Evolutionary conservation across 805 yeast species (phyloP).

Genomic region (Ogataea wickerhamii): DNA sequence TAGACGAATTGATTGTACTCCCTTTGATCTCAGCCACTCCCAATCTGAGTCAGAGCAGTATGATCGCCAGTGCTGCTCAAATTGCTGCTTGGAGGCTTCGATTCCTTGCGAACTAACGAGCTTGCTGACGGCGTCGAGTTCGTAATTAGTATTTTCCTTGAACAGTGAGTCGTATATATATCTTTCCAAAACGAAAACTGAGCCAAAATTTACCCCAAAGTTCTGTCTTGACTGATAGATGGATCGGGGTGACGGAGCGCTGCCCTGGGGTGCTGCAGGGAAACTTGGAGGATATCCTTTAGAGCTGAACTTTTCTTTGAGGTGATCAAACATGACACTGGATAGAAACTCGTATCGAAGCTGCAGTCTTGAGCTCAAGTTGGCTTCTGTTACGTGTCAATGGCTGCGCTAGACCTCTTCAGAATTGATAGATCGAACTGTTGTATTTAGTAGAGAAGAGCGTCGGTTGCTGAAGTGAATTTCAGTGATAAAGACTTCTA

Average conservation of each 20-base stretch:
- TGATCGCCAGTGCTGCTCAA: constrained; percentile 63
- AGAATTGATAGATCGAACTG: no score
- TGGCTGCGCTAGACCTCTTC: no score
- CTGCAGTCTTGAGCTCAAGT: constrained; percentile 4
- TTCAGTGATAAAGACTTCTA: no score
- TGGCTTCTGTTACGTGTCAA: no score
- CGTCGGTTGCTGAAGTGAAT: no score
- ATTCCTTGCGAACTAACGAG: constrained; percentile 46
- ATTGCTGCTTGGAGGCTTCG: constrained; percentile 48
- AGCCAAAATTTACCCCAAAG: constrained; percentile 84
- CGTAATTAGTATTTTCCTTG: constrained; percentile 56
- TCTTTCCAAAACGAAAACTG: constrained; percentile 73
- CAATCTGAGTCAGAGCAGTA: constrained; percentile 72
- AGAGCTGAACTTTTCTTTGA: constrained; percentile 11
- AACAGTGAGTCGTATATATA: constrained; percentile 70
- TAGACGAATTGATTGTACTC: constrained; percentile 77
- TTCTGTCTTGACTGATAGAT: constrained; percentile 61
- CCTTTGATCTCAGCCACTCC: constrained; percentile 62
- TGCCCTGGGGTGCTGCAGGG: constrained; percentile 35
- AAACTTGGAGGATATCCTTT: constrained; percentile 5
- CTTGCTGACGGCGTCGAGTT: constrained; percentile 65
- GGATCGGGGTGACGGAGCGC: constrained; percentile 38
- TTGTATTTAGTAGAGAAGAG: no score
- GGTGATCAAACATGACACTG: constrained; percentile 14
- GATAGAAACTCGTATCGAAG: no score